Evolutionary conservation across 164 flowering plant species (phyloP).

Genomic region (Umbellularia californica): DNA sequence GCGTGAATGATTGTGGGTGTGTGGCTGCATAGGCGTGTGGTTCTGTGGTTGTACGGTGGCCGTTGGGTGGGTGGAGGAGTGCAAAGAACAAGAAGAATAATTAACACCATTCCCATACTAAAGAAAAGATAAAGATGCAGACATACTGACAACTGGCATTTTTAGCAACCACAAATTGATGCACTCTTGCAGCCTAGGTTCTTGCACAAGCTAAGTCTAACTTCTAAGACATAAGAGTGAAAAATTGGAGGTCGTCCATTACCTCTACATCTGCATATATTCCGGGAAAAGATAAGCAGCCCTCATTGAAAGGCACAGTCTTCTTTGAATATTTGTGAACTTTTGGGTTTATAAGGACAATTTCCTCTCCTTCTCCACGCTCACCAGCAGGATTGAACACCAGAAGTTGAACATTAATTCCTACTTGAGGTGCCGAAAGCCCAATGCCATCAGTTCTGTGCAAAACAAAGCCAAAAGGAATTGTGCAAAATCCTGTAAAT

Average conservation of each 20-base stretch:
- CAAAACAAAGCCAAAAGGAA: constrained; percentile 42
- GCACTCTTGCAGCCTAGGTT: neutral
- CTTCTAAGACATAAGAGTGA: neutral
- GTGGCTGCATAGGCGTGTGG: no score
- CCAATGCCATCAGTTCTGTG: constrained; percentile 97
- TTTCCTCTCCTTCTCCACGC: constrained; percentile 88
- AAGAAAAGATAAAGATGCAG: no score
- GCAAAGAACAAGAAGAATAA: no score
- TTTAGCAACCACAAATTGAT: neutral
- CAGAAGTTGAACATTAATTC: constrained; percentile 89
- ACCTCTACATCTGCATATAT: constrained; percentile 93
- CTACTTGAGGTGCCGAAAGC: constrained; percentile 99
- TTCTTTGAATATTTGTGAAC: constrained; percentile 61
- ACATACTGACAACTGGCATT: neutral
- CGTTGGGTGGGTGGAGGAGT: no score
- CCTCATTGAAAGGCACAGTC: constrained; percentile 62
- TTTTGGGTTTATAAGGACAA: constrained; percentile 88
- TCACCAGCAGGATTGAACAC: constrained; percentile 90
- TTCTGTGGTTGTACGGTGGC: no score
- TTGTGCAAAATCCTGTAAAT: constrained; percentile 39
- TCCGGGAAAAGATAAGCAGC: constrained; percentile 92
- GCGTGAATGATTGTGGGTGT: no score
- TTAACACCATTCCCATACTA: no score
- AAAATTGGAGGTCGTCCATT: neutral
- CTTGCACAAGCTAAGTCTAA: neutral